Evolutionary conservation across 805 yeast species (phyloP).

Genomic region (Blastobotrys attinorum): DNA sequence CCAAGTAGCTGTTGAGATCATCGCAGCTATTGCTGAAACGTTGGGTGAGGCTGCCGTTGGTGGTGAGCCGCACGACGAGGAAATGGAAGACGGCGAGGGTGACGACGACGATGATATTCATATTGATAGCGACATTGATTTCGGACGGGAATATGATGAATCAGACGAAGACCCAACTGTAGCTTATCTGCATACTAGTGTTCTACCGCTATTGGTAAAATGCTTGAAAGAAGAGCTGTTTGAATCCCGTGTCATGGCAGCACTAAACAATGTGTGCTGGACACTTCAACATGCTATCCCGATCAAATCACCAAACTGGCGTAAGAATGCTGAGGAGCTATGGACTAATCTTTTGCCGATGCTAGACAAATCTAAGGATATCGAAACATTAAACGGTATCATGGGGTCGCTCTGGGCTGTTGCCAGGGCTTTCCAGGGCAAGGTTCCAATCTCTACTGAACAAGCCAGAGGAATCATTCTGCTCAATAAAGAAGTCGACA

Average conservation of each 20-base stretch:
- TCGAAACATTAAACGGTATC: conserved; percentile 25
- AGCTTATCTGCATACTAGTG: conserved; percentile 8
- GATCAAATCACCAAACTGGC: conserved; percentile 33
- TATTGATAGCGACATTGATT: neutral
- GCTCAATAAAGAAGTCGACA: neutral
- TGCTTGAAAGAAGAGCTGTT: conserved; percentile 34
- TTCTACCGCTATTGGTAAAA: conserved; percentile 8
- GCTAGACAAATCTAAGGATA: conserved; percentile 17
- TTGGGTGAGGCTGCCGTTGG: conserved; percentile 10
- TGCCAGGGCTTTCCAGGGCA: conserved; percentile 25
- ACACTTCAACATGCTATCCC: conserved; percentile 32
- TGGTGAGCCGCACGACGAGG: conserved; percentile 9
- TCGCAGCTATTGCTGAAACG: conserved; percentile 67
- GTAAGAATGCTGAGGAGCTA: conserved; percentile 19
- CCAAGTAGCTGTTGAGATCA: conserved; percentile 65
- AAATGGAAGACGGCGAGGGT: conserved; percentile 10
- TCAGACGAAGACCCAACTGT: conserved; percentile 6
- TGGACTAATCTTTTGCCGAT: conserved; percentile 20
- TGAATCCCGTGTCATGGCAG: conserved; percentile 48
- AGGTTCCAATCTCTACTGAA: conserved; percentile 10
- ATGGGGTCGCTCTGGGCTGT: conserved; percentile 42
- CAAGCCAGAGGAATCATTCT: neutral
- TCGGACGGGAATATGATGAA: conserved; percentile 6
- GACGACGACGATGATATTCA: conserved; percentile 16
- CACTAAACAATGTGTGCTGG: conserved; percentile 70